phyloP scores from a whole-genome alignment of 306 rosid genomes.

The Boehmeria nivea region DNA sequence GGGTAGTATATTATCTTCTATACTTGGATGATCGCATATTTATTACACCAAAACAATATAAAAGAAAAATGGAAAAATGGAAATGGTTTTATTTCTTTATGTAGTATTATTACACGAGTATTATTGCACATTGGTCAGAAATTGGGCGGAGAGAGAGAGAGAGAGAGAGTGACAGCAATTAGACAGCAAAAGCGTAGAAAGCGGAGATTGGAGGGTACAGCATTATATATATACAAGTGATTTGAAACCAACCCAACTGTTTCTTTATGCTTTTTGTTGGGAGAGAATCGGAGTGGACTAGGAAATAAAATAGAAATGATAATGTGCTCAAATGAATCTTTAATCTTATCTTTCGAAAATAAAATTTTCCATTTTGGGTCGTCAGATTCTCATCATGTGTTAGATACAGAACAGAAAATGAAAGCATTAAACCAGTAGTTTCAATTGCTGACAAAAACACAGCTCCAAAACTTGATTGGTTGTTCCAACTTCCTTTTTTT shows the following conservation, averaged over 20 bases:
- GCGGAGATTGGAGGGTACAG: background rate
- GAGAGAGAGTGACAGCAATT: slow-evolving; percentile 1
- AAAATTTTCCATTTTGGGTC: background rate
- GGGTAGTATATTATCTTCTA: too few species aligned
- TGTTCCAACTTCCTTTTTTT: too few species aligned
- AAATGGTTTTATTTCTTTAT: too few species aligned
- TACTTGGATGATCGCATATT: too few species aligned
- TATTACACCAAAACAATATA: background rate
- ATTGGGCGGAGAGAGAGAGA: background rate
- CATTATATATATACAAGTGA: background rate
- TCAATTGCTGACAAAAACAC: background rate
- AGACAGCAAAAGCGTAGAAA: background rate
- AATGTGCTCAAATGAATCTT: background rate
- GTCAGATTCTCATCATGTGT: background rate
- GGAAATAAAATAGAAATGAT: background rate
- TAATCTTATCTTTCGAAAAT: background rate
- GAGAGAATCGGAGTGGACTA: background rate
- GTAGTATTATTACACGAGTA: too few species aligned
- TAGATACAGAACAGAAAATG: background rate
- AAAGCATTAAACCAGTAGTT: background rate
- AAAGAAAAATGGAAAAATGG: background rate
- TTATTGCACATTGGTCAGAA: too few species aligned
- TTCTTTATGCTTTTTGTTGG: background rate
- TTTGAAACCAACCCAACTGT: background rate
- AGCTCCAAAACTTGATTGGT: background rate